Conservation (phyloP, 1,139 yeast species). For the Debaryomycetaceae sp. region DNA sequence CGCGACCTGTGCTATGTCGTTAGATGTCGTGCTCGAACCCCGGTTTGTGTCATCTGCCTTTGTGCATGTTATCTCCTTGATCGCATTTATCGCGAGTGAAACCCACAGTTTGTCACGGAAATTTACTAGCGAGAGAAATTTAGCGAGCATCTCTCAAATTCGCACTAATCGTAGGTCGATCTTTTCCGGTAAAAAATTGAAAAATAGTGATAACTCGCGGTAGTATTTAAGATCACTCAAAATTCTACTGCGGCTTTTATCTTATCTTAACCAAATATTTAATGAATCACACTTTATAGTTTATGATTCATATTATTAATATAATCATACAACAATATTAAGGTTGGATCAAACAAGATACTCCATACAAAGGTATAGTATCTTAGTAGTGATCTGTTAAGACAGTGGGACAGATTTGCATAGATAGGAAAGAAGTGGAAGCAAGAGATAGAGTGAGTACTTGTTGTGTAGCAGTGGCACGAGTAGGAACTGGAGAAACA, state of each 20-base stretch:
- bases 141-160: too few relatives aligned
- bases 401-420: background rate
- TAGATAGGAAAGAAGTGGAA: background rate
- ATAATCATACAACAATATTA: background rate
- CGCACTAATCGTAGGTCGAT: too few relatives aligned
- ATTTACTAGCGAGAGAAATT: too few relatives aligned
- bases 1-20: background rate
- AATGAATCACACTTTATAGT: constrained; percentile 3
- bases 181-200: too few relatives aligned
- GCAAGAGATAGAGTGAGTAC: background rate
- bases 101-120: background rate
- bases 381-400: background rate
- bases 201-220: too few relatives aligned
- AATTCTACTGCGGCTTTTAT: constrained; percentile 4
- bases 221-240: background rate
- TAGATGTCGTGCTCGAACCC: too few relatives aligned
- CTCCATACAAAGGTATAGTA: background rate
- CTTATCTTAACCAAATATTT: constrained; percentile 1
- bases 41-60: background rate
- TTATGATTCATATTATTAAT: background rate
- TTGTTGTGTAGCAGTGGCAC: background rate
- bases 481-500: background rate
- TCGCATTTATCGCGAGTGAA: background rate
- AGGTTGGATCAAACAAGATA: background rate
- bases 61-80: background rate